Evolutionary conservation across 768 basidiomycete genomes (phyloP).

Genomic region (Macrolepiota dolichaula): DNA sequence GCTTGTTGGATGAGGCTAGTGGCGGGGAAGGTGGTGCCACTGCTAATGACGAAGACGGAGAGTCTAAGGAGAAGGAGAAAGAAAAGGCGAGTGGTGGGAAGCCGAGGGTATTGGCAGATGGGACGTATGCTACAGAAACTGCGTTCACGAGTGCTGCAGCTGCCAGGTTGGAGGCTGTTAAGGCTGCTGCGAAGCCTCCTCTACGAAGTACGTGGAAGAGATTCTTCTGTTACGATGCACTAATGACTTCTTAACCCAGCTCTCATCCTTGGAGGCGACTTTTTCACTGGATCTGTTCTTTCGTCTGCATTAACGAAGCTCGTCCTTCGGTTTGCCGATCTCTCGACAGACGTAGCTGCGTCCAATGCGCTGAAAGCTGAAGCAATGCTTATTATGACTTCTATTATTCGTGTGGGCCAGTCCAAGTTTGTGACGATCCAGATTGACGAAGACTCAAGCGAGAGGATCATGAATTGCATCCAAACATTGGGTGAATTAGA

Average conservation of each 20-base stretch:
- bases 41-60: slow-evolving; percentile 42
- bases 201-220: slow-evolving; percentile 56
- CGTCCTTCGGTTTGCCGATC: slow-evolving; percentile 72
- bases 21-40: slow-evolving; percentile 24
- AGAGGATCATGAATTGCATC: slow-evolving; percentile 95
- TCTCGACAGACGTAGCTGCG: slow-evolving; percentile 38
- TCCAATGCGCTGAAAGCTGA: slow-evolving; percentile 84
- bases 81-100: slow-evolving; percentile 50
- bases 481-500: slow-evolving; percentile 85
- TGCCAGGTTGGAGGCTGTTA: slow-evolving; percentile 75
- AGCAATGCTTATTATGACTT: slow-evolving; percentile 98
- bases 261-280: slow-evolving; percentile 91
- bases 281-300: slow-evolving; percentile 93
- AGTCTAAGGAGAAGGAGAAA: slow-evolving; percentile 31
- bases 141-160: slow-evolving; percentile 68
- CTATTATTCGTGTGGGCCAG: slow-evolving; percentile 94
- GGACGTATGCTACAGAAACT: slow-evolving; percentile 97
- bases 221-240: neutral
- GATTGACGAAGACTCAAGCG: slow-evolving; percentile 98
- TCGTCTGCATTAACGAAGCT: slow-evolving; percentile 89
- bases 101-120: slow-evolving; percentile 88
- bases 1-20: slow-evolving; percentile 71
- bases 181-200: slow-evolving; percentile 87
- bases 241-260: slow-evolving; percentile 35
- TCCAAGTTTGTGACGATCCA: slow-evolving; percentile 90